Percentiles rank a stretch among this genome's conserved stretches.
Evolutionary conservation across 176 grass and related monocot species (phyloP).

Genomic region (Echinochloa phyllopogon): DNA sequence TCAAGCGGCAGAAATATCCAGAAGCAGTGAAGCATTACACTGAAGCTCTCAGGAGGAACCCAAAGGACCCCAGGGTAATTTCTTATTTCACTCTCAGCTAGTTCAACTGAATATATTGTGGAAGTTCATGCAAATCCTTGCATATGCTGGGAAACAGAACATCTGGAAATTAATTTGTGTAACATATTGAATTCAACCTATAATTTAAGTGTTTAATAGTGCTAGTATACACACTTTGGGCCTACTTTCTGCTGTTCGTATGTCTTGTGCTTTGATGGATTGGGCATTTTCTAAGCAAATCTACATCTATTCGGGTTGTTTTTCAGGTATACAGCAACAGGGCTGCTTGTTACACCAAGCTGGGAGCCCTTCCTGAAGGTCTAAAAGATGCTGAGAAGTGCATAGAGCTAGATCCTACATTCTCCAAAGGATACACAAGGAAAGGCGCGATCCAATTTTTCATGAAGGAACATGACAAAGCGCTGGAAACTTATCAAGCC

Average conservation of each 20-base stretch:
- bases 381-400: conserved; percentile 99
- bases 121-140: background rate
- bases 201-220: background rate
- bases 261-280: background rate
- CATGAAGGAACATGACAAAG: conserved; percentile 99
- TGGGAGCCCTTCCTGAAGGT: conserved; percentile 95
- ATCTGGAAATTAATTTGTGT: background rate
- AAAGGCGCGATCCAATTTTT: conserved; percentile 98
- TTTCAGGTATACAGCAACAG: conserved; percentile 97
- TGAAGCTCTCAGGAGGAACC: conserved; percentile 94
- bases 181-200: background rate
- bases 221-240: background rate
- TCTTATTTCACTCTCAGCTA: background rate
- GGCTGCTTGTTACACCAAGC: conserved; percentile 98
- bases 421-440: conserved; percentile 94
- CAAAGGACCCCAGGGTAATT: conserved; percentile 67
- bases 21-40: conserved; percentile 94
- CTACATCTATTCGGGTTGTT: background rate
- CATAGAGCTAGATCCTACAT: conserved; percentile 93
- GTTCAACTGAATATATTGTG: background rate
- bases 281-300: conserved; percentile 17
- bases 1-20: conserved; percentile 95
- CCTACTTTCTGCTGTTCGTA: background rate
- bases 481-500: conserved; percentile 90
- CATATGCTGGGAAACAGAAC: background rate